Percentiles rank a stretch among this genome's conserved stretches.
Conservation (phyloP, 2,329 filamentous ascomycete species). For the Cladosporium cucumerinum region DNA sequence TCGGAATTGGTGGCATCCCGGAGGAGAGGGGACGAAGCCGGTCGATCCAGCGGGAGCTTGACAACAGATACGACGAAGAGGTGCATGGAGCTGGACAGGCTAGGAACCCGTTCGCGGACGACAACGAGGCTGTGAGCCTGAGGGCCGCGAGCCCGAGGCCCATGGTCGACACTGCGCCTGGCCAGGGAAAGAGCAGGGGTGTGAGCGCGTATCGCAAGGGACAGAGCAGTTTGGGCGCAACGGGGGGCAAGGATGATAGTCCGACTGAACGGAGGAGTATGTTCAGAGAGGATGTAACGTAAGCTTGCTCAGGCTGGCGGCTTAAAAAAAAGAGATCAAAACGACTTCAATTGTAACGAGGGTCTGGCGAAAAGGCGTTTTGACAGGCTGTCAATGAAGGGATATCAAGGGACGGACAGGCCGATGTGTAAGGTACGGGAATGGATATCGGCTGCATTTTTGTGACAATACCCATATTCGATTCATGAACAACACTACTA, state of each 20-base stretch:
- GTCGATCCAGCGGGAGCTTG: conserved; percentile 47
- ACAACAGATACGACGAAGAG: conserved; percentile 46
- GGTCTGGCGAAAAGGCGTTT: background rate
- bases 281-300: conserved; percentile 63
- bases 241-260: conserved; percentile 52
- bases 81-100: conserved; percentile 36
- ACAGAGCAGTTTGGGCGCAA: conserved; percentile 32
- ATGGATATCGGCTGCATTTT: background rate
- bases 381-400: background rate
- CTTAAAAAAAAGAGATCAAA: background rate
- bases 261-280: conserved; percentile 67
- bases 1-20: conserved; percentile 35
- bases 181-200: conserved; percentile 38
- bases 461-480: conserved; percentile 4
- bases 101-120: conserved; percentile 69
- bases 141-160: conserved; percentile 74
- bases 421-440: conserved; percentile 1
- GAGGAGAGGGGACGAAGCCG: conserved; percentile 44
- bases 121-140: conserved; percentile 58
- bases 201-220: conserved; percentile 40
- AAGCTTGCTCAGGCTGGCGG: background rate
- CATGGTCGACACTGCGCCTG: conserved; percentile 52
- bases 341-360: background rate
- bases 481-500: background rate
- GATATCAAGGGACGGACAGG: background rate